Evolutionary conservation across 805 yeast species (phyloP), one percentile per base, ranked within the genome.

Genomic region (Wickerhamiella azyma): DNA sequence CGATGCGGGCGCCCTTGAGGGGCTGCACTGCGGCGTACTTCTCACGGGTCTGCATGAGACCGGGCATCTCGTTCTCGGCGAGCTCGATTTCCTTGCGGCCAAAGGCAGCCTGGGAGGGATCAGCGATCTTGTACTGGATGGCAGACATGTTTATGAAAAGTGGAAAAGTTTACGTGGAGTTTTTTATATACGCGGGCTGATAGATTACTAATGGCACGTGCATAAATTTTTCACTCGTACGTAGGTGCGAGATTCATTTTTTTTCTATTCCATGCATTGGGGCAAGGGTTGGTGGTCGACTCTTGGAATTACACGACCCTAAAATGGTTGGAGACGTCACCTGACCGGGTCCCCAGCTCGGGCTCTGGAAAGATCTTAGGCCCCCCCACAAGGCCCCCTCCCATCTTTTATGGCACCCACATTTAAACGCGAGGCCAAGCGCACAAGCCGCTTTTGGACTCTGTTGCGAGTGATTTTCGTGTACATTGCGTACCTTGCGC

Each of bases 21-120:
- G 97, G 97, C 74, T 89, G 96, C 52, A 77, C 79, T 43, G 73
- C 71, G 59, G 94, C 96, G 74, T 88, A 92, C 69, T 81, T 79
- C 68, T 74, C 76, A 74, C 98, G 84, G 74, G 88, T 89, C 72
- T 88, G 83, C 94, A 92, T 89, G 66, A 89, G 77, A 78, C 98
- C 96, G 59, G 96, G 96, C 96, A 88, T 85, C 73, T 89, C 97
- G 68, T 89, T 89, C 76, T 89, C 98, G 58, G 97, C 92, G 66
- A 89, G 78, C 73, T 89, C 96, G 63, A 89, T 92, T 72, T 89
- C 98, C 72, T 89, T 92, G 77, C 98, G 86, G 74, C 98, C 98
- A 70, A 92, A 89, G 66, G 98, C 98, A 65, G 98, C 97, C 57
- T 89, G 79, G 60, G 96, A 84, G 70, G 92, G 83, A 71, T 89